Percentiles rank a stretch among this genome's conserved stretches.
These are phyloP conservation scores for Funneliformis mosseae DNA, from an alignment of 192 early-diverging fungal genomes.

Conservation along the genomic window DNA sequence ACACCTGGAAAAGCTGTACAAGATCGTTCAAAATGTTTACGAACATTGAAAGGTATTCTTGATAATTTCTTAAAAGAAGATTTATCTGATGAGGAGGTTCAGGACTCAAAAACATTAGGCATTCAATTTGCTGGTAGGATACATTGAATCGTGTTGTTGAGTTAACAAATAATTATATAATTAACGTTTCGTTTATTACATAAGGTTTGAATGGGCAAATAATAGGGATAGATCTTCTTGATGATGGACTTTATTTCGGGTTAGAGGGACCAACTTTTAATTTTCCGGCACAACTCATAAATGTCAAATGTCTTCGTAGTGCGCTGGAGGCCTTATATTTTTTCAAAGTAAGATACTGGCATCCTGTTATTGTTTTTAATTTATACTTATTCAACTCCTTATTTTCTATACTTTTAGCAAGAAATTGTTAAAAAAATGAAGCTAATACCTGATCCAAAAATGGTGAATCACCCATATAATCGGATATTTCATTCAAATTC, in stretches of 20 bases:
- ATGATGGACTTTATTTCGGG: conserved; percentile 10
- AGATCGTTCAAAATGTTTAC: conserved; percentile 21
- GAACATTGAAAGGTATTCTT: not conserved
- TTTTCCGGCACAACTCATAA: conserved; percentile 7
- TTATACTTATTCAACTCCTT: conserved; percentile 18
- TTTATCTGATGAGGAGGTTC: not conserved
- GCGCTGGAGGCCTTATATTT: conserved; percentile 14
- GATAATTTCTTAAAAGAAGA: not conserved
- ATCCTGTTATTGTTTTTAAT: not conserved
- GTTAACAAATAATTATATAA: not conserved
- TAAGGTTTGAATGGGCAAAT: conserved; percentile 6
- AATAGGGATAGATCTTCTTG: conserved; percentile 15
- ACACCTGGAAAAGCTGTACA: conserved; percentile 17
- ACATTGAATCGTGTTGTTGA: not conserved
- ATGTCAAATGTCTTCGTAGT: conserved; percentile 12
- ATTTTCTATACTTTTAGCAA: conserved; percentile 19
- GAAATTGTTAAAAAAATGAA: conserved; percentile 27
- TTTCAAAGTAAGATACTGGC: conserved; percentile 13
- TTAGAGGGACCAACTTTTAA: conserved; percentile 11
- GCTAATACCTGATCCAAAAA: conserved; percentile 21
- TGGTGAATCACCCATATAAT: conserved; percentile 3
- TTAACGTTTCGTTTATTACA: not conserved
- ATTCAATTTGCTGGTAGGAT: not conserved
- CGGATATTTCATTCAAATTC: conserved; percentile 19
- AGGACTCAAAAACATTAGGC: not conserved